Conservation (phyloP, 495 filamentous ascomycete species). For the Penicillium antarcticum region DNA sequence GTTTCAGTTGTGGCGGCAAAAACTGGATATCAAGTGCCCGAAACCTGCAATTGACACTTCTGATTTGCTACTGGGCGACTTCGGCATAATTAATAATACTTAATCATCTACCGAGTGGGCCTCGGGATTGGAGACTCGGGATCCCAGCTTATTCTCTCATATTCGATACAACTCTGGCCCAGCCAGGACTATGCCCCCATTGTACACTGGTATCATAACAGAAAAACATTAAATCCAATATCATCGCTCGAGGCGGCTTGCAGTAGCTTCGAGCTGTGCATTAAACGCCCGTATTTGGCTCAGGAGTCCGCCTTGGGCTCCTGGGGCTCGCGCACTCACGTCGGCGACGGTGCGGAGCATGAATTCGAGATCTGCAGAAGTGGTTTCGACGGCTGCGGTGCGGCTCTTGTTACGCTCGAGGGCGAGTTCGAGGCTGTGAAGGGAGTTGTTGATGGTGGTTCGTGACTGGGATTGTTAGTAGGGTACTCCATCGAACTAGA, state of each 20-base stretch:
- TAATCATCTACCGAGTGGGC: neutral
- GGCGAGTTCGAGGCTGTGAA: conserved; percentile 43
- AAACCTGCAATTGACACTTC: neutral
- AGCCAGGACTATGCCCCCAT: neutral
- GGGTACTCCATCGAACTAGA: neutral
- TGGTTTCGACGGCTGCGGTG: conserved; percentile 10
- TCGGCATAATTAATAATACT: neutral
- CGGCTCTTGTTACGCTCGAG: conserved; percentile 41
- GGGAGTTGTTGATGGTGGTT: conserved; percentile 43
- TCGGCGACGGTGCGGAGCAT: conserved; percentile 39
- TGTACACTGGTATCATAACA: conserved; percentile 8
- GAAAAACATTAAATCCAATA: conserved; percentile 1
- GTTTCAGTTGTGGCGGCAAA: neutral
- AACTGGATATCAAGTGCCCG: neutral
- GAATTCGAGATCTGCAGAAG: conserved; percentile 39
- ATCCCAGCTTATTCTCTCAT: neutral
- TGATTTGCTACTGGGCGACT: neutral
- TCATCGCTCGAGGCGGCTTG: conserved; percentile 27
- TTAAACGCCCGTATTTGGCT: conserved; percentile 44
- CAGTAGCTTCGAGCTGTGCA: conserved; percentile 39
- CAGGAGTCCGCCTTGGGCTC: conserved; percentile 38
- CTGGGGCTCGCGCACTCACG: conserved; percentile 38
- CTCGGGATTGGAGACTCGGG: too few species aligned
- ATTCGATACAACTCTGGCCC: neutral
- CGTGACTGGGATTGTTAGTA: conserved; percentile 30